A percentile compares a stretch with the other conserved stretches of the same genome.
Evolutionary conservation across 352 stramenopile species (phyloP).

Genomic region (Phytophthora kernoviae): DNA sequence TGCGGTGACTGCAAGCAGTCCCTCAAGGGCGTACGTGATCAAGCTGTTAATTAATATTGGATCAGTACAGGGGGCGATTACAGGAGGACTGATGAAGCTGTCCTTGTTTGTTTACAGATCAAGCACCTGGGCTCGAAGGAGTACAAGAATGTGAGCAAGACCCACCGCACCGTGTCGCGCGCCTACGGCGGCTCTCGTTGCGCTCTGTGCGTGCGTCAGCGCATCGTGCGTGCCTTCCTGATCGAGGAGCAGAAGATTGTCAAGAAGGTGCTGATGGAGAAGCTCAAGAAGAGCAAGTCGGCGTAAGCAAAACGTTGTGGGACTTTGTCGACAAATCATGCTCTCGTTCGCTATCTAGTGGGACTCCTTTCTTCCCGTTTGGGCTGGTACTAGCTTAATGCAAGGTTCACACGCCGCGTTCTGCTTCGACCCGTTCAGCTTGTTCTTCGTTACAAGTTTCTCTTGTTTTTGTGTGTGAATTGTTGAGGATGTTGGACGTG

Average conservation of each 20-base stretch:
- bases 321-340: background rate
- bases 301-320: no score
- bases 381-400: conserved; percentile 43
- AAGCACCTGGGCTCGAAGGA: conserved; percentile 76
- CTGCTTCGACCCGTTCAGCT: conserved; percentile 18
- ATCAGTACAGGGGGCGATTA: background rate
- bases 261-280: conserved; percentile 98
- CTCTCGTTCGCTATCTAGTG: conserved; percentile 2
- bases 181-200: conserved; percentile 97
- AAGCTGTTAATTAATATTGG: conserved; percentile 14
- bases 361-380: conserved; percentile 39
- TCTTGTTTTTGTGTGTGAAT: no score
- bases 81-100: background rate
- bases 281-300: conserved; percentile 87
- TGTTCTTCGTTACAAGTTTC: background rate
- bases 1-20: conserved; percentile 97
- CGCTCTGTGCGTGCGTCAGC: conserved; percentile 93
- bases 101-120: conserved; percentile 59
- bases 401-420: conserved; percentile 35
- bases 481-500: no score
- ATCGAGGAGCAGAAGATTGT: conserved; percentile 99
- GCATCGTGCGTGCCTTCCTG: conserved; percentile 98
- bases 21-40: conserved; percentile 68
- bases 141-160: conserved; percentile 85
- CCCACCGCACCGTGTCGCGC: conserved; percentile 95